Base-by-base conservation (phyloP, 1,139 yeast species). In the Spencermartinsiella ligniputridi region DNA sequence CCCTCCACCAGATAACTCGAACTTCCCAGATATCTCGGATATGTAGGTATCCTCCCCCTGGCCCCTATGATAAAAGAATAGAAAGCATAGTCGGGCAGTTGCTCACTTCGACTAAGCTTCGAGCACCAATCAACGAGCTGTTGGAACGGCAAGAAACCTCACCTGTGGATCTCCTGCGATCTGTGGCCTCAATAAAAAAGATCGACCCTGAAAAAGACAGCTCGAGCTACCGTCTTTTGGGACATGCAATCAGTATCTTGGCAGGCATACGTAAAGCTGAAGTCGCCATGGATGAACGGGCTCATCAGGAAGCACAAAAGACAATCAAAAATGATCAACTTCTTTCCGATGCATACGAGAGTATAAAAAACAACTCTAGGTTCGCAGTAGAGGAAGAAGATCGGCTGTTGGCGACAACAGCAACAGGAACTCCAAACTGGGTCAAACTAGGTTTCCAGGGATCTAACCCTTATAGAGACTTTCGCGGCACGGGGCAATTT, bases 371-470 rank as follows among this genome's bases (percentile, higher is more conserved):
- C 8, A 13, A 29, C 34, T n/a, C n/a, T n/a, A n/a, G n/a, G n/a
- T n/a, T n/a, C n/a, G 16, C 16, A n/a, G 35, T 18, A 4, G 20
- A 15, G 6, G 6, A 8, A 5, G 8, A 16, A 5, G 5, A 6
- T 5, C 20, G 16, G 4, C 20, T 12, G 18, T 44, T 6, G 30
- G 47, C 11, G 42, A 41, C 8, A 42, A 46, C 12, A 41, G 52
- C 18, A 47, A 6, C 32, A 48, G 33, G 55, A 42, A 15, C 53
- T 13, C 35, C 48, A 6, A 56, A 64, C 41, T 67, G 70, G 69
- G 64, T 58, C 6, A 48, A 54, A 3, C 50, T 68, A 12, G 72
- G 72, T 3, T 68, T 68, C 50, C 72, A 68, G 42, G 69, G 70
- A 1, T 29, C 53, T 13, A 64, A 65, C 42, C 72, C 72, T 3